phyloP scores from a whole-genome alignment of 2,329 filamentous ascomycete species.

The Penicillium hordei region DNA sequence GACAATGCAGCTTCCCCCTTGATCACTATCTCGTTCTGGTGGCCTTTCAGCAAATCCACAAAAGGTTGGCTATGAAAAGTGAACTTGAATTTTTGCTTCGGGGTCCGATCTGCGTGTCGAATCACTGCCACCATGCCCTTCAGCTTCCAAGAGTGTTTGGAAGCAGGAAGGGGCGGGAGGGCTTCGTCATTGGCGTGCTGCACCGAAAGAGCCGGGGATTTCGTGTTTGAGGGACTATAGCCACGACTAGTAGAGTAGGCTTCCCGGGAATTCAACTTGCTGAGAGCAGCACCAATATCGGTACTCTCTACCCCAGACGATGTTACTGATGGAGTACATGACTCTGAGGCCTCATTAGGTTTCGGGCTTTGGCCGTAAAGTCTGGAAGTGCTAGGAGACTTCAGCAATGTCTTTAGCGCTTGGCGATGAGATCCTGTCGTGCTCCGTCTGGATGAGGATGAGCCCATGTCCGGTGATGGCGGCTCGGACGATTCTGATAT shows the following conservation, averaged over 20 bases:
- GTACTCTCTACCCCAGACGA: slow-evolving; percentile 35
- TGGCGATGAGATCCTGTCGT: slow-evolving; percentile 47
- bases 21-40: slow-evolving; percentile 92
- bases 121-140: slow-evolving; percentile 98
- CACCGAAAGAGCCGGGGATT: slow-evolving; percentile 28
- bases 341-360: slow-evolving; percentile 41
- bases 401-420: slow-evolving; percentile 59
- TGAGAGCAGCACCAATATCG: slow-evolving; percentile 23
- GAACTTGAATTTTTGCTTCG: slow-evolving; percentile 99
- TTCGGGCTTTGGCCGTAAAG: slow-evolving; percentile 50
- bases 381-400: slow-evolving; percentile 64
- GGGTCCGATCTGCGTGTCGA: slow-evolving; percentile 92
- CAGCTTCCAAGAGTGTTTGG: slow-evolving; percentile 94
- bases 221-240: slow-evolving; percentile 27
- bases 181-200: slow-evolving; percentile 28
- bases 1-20: slow-evolving; percentile 86
- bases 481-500: slow-evolving; percentile 36
- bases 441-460: slow-evolving; percentile 39
- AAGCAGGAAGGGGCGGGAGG: slow-evolving; percentile 60
- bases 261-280: slow-evolving; percentile 24
- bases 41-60: slow-evolving; percentile 88
- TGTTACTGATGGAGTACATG: slow-evolving; percentile 32
- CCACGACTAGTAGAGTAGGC: slow-evolving; percentile 20
- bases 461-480: slow-evolving; percentile 33
- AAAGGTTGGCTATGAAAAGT: slow-evolving; percentile 97